Evolutionary conservation across 2,329 filamentous ascomycete species (phyloP).

Genomic region (Arthroderma sp.): DNA sequence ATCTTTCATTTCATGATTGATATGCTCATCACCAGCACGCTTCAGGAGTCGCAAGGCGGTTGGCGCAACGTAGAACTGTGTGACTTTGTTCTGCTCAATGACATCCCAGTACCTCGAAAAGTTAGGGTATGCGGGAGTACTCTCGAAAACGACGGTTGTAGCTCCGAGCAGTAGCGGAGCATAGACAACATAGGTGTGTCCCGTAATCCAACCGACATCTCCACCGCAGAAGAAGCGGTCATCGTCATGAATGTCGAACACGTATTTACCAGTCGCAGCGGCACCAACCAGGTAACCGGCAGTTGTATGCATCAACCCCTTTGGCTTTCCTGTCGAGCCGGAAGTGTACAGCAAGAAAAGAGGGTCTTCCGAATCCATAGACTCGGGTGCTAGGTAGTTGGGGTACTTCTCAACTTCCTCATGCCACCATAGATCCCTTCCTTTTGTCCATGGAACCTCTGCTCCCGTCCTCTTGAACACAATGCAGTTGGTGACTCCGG

Average conservation of each 20-base stretch:
- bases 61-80: slow-evolving; percentile 96
- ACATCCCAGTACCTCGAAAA: slow-evolving; percentile 99
- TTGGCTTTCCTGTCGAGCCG: slow-evolving; percentile 94
- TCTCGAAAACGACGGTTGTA: slow-evolving; percentile 92
- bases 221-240: slow-evolving; percentile 96
- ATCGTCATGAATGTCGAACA: slow-evolving; percentile 91
- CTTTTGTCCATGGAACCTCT: slow-evolving; percentile 79
- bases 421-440: slow-evolving; percentile 95
- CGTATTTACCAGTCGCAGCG: slow-evolving; percentile 90
- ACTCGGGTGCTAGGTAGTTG: slow-evolving; percentile 75
- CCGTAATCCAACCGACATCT: slow-evolving; percentile 98
- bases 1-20: slow-evolving; percentile 78
- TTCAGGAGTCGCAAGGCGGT: slow-evolving; percentile 88
- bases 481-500: slow-evolving; percentile 69
- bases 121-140: slow-evolving; percentile 91
- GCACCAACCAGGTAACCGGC: slow-evolving; percentile 90
- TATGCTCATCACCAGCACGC: slow-evolving; percentile 85
- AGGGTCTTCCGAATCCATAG: slow-evolving; percentile 86
- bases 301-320: slow-evolving; percentile 97
- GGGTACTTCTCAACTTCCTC: slow-evolving; percentile 98
- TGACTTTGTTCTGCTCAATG: slow-evolving; percentile 86
- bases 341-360: slow-evolving; percentile 97
- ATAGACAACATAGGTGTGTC: slow-evolving; percentile 97
- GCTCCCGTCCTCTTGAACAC: slow-evolving; percentile 93
- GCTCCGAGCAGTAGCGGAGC: slow-evolving; percentile 86